Conservation (phyloP, 768 basidiomycete genomes). For the Lactifluus subvellereus region DNA sequence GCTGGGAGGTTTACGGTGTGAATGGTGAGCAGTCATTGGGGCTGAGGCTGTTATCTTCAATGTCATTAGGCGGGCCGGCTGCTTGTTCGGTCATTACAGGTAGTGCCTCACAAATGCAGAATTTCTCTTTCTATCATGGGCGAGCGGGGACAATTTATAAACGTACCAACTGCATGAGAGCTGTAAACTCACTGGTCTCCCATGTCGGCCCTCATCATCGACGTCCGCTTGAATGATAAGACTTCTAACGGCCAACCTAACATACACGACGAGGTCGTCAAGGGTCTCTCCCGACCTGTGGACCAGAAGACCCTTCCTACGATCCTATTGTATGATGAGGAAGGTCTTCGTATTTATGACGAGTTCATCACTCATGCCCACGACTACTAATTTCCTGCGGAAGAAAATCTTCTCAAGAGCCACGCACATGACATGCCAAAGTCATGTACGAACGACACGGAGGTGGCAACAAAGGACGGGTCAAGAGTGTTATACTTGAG, state of each 20-base stretch:
- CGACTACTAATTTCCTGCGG: slow-evolving; percentile 89
- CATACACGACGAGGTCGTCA: slow-evolving; percentile 44
- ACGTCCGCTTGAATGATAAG: slow-evolving; percentile 39
- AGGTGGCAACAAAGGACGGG: slow-evolving; percentile 20
- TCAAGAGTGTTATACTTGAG: slow-evolving; percentile 67
- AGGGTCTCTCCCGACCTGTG: slow-evolving; percentile 48
- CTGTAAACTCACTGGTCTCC: background rate
- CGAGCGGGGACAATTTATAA: slow-evolving; percentile 4
- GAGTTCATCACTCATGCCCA: slow-evolving; percentile 68
- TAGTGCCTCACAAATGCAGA: no score
- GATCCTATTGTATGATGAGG: slow-evolving; percentile 79
- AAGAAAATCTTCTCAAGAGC: slow-evolving; percentile 75
- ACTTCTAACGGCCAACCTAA: slow-evolving; percentile 29
- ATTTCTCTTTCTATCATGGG: no score
- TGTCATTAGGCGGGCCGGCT: no score
- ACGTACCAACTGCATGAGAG: background rate
- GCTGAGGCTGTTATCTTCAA: no score
- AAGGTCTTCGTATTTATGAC: slow-evolving; percentile 82
- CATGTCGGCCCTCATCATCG: slow-evolving; percentile 39
- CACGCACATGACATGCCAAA: slow-evolving; percentile 70
- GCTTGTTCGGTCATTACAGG: no score
- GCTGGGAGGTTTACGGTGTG: no score
- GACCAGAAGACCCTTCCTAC: slow-evolving; percentile 70
- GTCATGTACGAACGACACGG: slow-evolving; percentile 52
- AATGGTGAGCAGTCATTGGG: no score